phyloP scores from a whole-genome alignment of 805 yeast species.

The Lipomyces starkeyi region DNA sequence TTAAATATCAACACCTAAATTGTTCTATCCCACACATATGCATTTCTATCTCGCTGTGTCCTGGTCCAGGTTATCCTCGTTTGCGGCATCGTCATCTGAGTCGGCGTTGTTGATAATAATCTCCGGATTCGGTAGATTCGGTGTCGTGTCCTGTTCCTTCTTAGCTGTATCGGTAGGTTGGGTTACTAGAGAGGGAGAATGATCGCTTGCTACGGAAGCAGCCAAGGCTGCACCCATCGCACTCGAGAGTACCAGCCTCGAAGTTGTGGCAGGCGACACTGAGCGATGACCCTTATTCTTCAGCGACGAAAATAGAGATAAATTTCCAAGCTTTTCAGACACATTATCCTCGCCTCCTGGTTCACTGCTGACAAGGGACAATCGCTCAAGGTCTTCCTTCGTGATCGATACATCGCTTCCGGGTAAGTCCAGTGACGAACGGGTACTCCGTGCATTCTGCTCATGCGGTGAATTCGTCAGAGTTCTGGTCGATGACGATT shows the following conservation, averaged over 20 bases:
- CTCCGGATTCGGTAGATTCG: slow-evolving; percentile 15
- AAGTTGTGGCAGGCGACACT: slow-evolving; percentile 8
- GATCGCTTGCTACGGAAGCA: slow-evolving; percentile 17
- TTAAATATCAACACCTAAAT: not conserved
- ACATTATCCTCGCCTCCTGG: not conserved
- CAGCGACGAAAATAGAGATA: slow-evolving; percentile 12
- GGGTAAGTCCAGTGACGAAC: slow-evolving; percentile 10
- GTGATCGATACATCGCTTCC: not conserved
- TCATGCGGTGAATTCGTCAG: slow-evolving; percentile 14
- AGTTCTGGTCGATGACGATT: slow-evolving; percentile 24
- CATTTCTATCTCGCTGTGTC: slow-evolving; percentile 6
- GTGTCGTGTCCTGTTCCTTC: not conserved
- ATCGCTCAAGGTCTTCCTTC: slow-evolving; percentile 5
- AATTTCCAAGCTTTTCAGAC: not conserved
- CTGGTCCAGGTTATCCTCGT: not conserved
- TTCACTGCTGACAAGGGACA: slow-evolving; percentile 15
- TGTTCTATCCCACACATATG: not conserved
- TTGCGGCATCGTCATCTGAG: slow-evolving; percentile 7
- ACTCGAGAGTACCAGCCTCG: slow-evolving; percentile 18
- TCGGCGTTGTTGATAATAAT: slow-evolving; percentile 26
- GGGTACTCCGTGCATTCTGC: not conserved
- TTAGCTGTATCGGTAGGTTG: not conserved
- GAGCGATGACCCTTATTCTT: not conserved
- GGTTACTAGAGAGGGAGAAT: not conserved
- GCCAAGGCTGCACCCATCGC: slow-evolving; percentile 31